Base-by-base conservation (phyloP, 2,329 filamentous ascomycete species). In the Aureobasidium namibiae region DNA sequence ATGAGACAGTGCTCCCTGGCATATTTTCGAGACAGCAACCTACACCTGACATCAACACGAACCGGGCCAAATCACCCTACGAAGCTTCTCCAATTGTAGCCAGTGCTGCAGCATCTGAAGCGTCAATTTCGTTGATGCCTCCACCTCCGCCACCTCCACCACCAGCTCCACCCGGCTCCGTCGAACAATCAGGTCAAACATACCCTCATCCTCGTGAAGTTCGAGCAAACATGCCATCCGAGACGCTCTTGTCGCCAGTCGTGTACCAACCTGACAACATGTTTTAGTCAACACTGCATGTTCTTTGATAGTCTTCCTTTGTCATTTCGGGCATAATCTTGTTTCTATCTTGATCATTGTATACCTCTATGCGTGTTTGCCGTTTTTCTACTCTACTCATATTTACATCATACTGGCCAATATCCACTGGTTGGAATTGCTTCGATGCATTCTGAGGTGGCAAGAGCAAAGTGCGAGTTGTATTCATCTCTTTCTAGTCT, bases 181-280 rank as follows among this genome's bases (percentile, higher is more conserved):
- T 31, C 53, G 62, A 65, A 26, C 61, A 61, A 9, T 63, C 65
- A 46, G 66, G 73, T 1, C 69, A 72, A 7, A 69, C 21, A 24
- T 52, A 52, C 29, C 70, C 2, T 69, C 53, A 42, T 23, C 72
- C 31, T 26, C 48, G 48, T 11, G 48, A 52, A 39, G 34, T 52
- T 13, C 18, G 76, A 23, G 77, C 77, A 42, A 80, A 80, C 46
- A 78, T 80, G 76, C 76, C 77, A 10, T 76, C 77, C 0, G 71
- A 73, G 18, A 72, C 70, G 10, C 38, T 56, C 2, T 60, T 79
- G 11, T 76, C 78, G 63, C 66, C 72, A 21, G 77, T 76, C 13
- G 76, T 77, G 44, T 69, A 67, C 50, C 62, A 62, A 31, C 63
- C 63, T 9, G 53, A 44, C 1, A 50, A 45, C 23, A 61, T 61